Conservation (phyloP, 495 filamentous ascomycete species). For the Tuber melanosporum region DNA sequence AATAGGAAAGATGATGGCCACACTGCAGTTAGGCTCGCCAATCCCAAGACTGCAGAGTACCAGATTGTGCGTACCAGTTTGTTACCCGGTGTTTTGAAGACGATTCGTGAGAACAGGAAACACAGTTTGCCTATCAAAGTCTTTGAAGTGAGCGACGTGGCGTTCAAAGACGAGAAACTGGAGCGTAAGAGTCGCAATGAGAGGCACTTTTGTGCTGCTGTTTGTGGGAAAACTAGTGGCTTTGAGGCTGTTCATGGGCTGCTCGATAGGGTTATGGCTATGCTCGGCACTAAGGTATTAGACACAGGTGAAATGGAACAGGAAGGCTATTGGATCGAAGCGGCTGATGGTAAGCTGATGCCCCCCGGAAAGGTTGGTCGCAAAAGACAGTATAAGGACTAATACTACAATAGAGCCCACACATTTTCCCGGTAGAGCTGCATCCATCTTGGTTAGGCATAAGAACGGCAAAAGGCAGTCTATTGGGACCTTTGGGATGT, state of each 20-base stretch:
- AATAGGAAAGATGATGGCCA: conserved; percentile 84
- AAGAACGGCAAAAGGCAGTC: conserved; percentile 57
- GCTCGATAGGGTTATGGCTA: conserved; percentile 81
- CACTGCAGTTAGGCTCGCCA: conserved; percentile 79
- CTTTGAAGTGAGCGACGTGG: conserved; percentile 88
- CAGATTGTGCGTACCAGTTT: conserved; percentile 90
- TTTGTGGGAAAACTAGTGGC: conserved; percentile 87
- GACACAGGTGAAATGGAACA: conserved; percentile 48
- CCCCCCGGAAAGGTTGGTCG: background rate
- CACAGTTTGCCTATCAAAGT: conserved; percentile 85
- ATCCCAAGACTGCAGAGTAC: conserved; percentile 94
- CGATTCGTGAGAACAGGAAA: conserved; percentile 86
- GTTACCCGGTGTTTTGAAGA: conserved; percentile 88
- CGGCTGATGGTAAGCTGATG: conserved; percentile 60
- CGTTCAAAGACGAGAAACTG: conserved; percentile 68
- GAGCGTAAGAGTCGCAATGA: conserved; percentile 89
- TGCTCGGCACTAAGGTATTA: conserved; percentile 79
- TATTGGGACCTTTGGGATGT: conserved; percentile 84
- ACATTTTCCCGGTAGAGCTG: conserved; percentile 85
- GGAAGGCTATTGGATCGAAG: conserved; percentile 86
- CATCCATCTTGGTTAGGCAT: conserved; percentile 67
- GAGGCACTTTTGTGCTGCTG: conserved; percentile 89
- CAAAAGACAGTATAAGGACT: conserved; percentile 3
- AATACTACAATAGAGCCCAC: conserved; percentile 57
- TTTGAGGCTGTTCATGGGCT: conserved; percentile 96